Percentiles rank a stretch among this genome's conserved stretches.
These are phyloP conservation scores for Leptodermis oblonga DNA, from an alignment of 257 asterid genomes.

Conservation along the genomic window DNA sequence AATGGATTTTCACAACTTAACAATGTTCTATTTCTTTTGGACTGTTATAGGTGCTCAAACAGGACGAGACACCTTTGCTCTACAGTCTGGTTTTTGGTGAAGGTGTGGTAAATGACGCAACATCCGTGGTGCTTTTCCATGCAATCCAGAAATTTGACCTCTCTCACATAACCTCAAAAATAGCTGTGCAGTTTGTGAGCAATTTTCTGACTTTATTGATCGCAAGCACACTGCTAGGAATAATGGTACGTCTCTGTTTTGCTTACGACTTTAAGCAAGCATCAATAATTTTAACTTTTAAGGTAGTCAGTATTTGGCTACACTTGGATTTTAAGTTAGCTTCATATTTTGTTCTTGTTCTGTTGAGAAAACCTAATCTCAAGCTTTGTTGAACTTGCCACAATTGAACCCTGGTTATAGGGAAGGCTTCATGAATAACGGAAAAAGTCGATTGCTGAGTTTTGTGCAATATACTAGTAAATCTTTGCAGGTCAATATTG, in stretches of 20 bases:
- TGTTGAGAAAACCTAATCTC: not conserved
- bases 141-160: constrained; percentile 72
- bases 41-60: constrained; percentile 60
- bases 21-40: constrained; percentile 8
- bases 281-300: constrained; percentile 1
- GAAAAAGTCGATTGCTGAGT: not conserved
- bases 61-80: constrained; percentile 67
- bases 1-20: not conserved
- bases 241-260: constrained; percentile 38
- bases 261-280: not conserved
- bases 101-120: constrained; percentile 86
- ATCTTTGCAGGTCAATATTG: not conserved
- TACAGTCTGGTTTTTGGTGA: constrained; percentile 80
- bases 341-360: not conserved
- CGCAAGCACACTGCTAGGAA: constrained; percentile 68
- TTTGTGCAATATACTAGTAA: not conserved
- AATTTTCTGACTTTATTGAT: constrained; percentile 48
- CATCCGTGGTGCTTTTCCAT: constrained; percentile 71
- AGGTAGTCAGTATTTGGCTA: not conserved
- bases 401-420: not conserved
- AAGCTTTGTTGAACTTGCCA: not conserved
- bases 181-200: constrained; percentile 41
- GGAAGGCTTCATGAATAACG: not conserved
- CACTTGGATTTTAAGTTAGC: not conserved
- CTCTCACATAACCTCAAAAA: constrained; percentile 30